A percentile compares a stretch with the other conserved stretches of the same genome.
Evolutionary conservation across 768 basidiomycete species (phyloP).

Genomic region (Lactifluus pinguis): DNA sequence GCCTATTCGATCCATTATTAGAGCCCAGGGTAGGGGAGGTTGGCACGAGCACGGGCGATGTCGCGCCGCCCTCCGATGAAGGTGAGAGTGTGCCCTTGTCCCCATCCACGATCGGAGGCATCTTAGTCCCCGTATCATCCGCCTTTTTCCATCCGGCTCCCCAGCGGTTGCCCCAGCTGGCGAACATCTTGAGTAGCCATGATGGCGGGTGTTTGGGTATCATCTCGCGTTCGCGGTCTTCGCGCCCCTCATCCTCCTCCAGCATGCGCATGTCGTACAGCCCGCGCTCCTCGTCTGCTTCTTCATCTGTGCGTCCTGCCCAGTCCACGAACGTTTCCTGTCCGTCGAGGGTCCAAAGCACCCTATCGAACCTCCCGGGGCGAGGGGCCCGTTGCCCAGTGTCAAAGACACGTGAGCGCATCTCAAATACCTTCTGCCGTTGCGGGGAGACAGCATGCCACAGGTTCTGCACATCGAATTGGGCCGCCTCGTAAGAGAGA

Average conservation of each 20-base stretch:
- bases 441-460: conserved; percentile 57
- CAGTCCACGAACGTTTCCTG: conserved; percentile 52
- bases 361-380: conserved; percentile 49
- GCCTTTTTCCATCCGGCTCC: conserved; percentile 23
- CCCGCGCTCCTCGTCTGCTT: conserved; percentile 60
- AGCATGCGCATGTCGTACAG: conserved; percentile 23
- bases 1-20: background rate
- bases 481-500: conserved; percentile 62
- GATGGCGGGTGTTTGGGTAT: conserved; percentile 61
- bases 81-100: conserved; percentile 3
- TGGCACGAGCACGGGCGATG: conserved; percentile 1
- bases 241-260: conserved; percentile 37
- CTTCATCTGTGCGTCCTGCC: conserved; percentile 64
- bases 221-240: conserved; percentile 48
- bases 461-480: conserved; percentile 55
- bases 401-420: conserved; percentile 64
- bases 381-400: conserved; percentile 45
- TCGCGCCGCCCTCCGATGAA: conserved; percentile 1
- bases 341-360: conserved; percentile 68
- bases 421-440: conserved; percentile 51
- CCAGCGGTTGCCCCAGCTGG: conserved; percentile 66
- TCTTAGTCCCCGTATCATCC: conserved; percentile 8
- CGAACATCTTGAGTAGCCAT: conserved; percentile 71
- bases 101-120: conserved; percentile 10
- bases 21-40: background rate